Evolutionary conservation across 441 rosid genomes (phyloP), one percentile per base, ranked within the genome.

Genomic region (Mallotus repandus): DNA sequence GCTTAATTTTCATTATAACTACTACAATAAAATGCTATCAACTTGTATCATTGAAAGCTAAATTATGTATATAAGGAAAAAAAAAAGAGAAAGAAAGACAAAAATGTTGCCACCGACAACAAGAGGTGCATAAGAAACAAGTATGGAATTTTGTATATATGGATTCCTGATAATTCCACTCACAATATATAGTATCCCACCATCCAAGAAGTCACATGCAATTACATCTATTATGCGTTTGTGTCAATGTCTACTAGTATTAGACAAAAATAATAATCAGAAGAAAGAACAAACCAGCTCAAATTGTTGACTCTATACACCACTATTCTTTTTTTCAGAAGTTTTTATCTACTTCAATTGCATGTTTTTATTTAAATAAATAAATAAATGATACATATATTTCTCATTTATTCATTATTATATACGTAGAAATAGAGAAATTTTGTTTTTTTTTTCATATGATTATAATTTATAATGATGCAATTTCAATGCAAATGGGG

Each of bases 161-260:
- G 16, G 2, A 43, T 32, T 2, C 50, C 21, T 38, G 9, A 5
- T 53, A 3, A 18, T 35, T 74, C 66, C 25, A 74, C 67, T 49
- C 22, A 19, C 53, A 49, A 10, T 49, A 49, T 11, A 49, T 13
- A 49, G 14, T 49, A 10, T 14, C 53, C 53, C 53, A 49, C 53
- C 13, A 25, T 5, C 29, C 22, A 10, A 13, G 32, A 43, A 14
- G 59, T 75, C 78, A 67, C 81, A 68, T 79, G 76, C 76, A 71
- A 54, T 22, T 71, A 25, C 72, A 54, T 18, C 21, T 19, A 63
- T 54, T 56, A 16, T 14, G 18, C 46, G 15, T 60, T 35, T 22
- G 58, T 35, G 18, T 52, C 38, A 45, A 19, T 66, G 55, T 56
- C 66, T 13, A 59, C 25, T 54, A 19, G 43, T 21, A 25, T 11